Evolutionary conservation across 2,329 filamentous ascomycete species (phyloP).

Genomic region (Coniochaeta sp.): DNA sequence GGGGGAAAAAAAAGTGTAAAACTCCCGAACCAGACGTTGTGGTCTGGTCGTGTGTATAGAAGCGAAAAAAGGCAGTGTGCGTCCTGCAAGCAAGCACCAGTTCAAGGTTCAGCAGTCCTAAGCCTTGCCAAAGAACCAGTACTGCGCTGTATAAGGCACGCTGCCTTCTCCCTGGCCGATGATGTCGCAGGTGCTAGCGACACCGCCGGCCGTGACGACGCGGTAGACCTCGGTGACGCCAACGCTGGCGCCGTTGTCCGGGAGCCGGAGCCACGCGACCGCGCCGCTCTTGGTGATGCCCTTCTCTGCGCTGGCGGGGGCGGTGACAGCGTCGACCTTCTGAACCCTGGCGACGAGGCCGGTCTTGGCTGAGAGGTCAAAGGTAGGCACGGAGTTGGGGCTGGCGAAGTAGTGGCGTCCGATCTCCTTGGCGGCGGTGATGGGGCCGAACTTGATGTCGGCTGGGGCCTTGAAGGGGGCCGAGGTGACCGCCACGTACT

Average conservation of each 20-base stretch:
- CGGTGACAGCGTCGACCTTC: slow-evolving; percentile 42
- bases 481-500: slow-evolving; percentile 34
- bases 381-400: slow-evolving; percentile 47
- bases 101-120: too few species aligned
- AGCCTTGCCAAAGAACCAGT: slow-evolving; percentile 53
- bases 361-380: slow-evolving; percentile 40
- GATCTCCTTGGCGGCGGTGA: slow-evolving; percentile 33
- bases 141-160: slow-evolving; percentile 48
- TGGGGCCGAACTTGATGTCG: slow-evolving; percentile 27
- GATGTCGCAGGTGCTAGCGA: slow-evolving; percentile 32
- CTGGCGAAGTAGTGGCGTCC: slow-evolving; percentile 63
- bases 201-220: slow-evolving; percentile 47
- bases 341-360: slow-evolving; percentile 34
- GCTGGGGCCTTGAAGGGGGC: slow-evolving; percentile 36
- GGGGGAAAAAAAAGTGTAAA: too few species aligned
- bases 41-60: too few species aligned
- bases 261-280: slow-evolving; percentile 48
- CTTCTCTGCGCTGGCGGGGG: slow-evolving; percentile 40
- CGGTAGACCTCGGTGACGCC: slow-evolving; percentile 43
- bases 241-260: slow-evolving; percentile 23
- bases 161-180: slow-evolving; percentile 37
- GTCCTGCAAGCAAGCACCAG: too few species aligned
- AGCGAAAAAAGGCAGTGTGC: too few species aligned
- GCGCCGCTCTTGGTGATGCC: slow-evolving; percentile 43
- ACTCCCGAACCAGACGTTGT: too few species aligned